Evolutionary conservation across 2,329 filamentous ascomycete genomes (phyloP).

Genomic region (Chaetomiaceae sp.): DNA sequence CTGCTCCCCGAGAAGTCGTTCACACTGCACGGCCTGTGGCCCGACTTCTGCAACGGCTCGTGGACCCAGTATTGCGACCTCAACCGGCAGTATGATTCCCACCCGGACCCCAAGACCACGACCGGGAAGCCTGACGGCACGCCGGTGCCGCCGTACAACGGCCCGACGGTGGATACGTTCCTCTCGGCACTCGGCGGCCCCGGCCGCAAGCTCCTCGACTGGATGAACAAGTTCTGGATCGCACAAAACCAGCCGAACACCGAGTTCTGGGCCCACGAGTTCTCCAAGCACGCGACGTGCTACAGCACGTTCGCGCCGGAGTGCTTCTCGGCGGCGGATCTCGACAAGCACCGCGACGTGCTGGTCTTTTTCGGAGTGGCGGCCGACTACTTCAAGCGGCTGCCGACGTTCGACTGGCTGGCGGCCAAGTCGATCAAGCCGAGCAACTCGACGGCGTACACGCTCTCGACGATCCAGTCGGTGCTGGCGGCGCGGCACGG

Average conservation of each 20-base stretch:
- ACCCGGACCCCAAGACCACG: constrained; percentile 58
- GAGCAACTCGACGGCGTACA: constrained; percentile 54
- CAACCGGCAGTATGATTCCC: constrained; percentile 59
- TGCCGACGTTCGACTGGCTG: constrained; percentile 61
- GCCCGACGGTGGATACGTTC: constrained; percentile 54
- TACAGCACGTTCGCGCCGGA: constrained; percentile 59
- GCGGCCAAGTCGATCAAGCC: constrained; percentile 48
- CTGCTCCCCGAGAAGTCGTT: constrained; percentile 52
- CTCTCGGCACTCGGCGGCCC: constrained; percentile 52
- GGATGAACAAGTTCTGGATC: constrained; percentile 64
- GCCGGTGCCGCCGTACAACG: constrained; percentile 53
- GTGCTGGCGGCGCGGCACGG: constrained; percentile 48
- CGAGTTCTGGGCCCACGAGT: constrained; percentile 63
- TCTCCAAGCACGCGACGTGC: constrained; percentile 64
- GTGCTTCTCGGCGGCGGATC: constrained; percentile 58
- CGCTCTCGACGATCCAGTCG: constrained; percentile 46
- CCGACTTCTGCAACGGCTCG: constrained; percentile 47
- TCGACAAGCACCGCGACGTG: constrained; percentile 50
- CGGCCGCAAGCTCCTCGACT: constrained; percentile 50
- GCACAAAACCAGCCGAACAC: constrained; percentile 49
- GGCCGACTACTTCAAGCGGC: constrained; percentile 50
- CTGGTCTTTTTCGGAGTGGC: constrained; percentile 60
- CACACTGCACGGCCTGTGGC: constrained; percentile 59
- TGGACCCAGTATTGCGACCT: constrained; percentile 66
- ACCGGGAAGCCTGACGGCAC: constrained; percentile 48